Percentiles rank a stretch among this genome's conserved stretches.
These are phyloP conservation scores for Skeletonema potamos DNA, from an alignment of 108 stramenopile species.

Conservation along the genomic window DNA sequence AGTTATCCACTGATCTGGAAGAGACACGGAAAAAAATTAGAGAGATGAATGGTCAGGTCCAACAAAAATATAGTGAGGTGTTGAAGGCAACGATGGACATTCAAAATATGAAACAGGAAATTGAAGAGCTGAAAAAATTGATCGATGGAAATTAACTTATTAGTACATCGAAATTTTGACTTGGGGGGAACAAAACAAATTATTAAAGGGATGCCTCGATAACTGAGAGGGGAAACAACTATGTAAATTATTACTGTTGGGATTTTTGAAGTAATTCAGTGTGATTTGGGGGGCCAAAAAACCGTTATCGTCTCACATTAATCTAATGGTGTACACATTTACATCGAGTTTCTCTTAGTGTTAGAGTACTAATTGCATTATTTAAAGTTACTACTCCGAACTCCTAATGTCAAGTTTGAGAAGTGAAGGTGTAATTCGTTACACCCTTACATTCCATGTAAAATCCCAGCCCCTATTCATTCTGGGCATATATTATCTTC, in stretches of 20 bases:
- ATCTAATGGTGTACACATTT: too few relatives aligned
- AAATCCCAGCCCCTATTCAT: background rate
- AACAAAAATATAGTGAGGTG: constrained; percentile 12
- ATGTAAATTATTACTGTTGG: background rate
- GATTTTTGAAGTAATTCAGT: background rate
- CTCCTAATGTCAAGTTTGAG: background rate
- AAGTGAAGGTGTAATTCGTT: background rate
- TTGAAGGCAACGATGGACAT: constrained; percentile 5
- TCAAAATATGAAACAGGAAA: constrained; percentile 20
- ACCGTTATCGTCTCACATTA: background rate
- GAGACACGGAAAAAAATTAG: constrained; percentile 8
- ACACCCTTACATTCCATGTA: background rate
- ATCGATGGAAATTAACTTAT: constrained; percentile 2
- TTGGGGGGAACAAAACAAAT: too few relatives aligned
- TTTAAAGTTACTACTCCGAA: background rate
- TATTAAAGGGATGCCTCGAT: background rate
- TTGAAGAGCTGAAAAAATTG: constrained; percentile 28
- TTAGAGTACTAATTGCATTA: background rate
- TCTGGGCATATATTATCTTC: background rate
- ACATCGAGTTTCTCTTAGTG: background rate
- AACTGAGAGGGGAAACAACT: background rate
- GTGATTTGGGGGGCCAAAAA: background rate
- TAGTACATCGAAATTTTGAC: too few relatives aligned
- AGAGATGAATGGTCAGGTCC: constrained; percentile 12
- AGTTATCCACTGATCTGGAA: background rate